Conservation (phyloP, 1,284 basidiomycete species). For the Athelia sp. region DNA sequence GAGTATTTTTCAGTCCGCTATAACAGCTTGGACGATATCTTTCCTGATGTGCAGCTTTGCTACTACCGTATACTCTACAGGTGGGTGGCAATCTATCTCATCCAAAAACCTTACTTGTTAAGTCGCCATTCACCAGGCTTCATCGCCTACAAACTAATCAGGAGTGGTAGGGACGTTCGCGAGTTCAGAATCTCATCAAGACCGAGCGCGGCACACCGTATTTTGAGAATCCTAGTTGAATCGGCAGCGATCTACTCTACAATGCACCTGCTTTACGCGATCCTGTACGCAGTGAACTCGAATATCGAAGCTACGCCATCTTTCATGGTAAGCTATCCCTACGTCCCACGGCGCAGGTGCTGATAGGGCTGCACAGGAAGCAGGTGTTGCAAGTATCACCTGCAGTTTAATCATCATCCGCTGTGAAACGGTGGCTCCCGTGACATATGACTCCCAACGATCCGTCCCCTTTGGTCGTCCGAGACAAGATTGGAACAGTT, state of each 20-base stretch:
- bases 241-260: neutral
- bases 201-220: neutral
- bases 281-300: neutral
- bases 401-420: neutral
- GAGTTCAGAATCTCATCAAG: neutral
- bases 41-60: neutral
- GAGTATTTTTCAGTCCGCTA: neutral
- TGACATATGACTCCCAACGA: too few relatives aligned
- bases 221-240: neutral
- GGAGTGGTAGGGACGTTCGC: neutral
- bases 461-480: too few relatives aligned
- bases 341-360: neutral
- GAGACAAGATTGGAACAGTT: too few relatives aligned
- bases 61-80: neutral
- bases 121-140: neutral
- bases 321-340: neutral
- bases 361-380: neutral
- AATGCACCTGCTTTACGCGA: neutral
- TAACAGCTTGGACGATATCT: neutral
- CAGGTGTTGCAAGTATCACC: neutral
- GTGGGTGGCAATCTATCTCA: neutral
- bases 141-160: neutral
- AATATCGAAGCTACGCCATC: neutral
- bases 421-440: neutral
- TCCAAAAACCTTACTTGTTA: neutral